These are phyloP conservation scores for Wickerhamomyces strasburgensis DNA, from an alignment of 805 yeast species.

Conservation along the genomic window DNA sequence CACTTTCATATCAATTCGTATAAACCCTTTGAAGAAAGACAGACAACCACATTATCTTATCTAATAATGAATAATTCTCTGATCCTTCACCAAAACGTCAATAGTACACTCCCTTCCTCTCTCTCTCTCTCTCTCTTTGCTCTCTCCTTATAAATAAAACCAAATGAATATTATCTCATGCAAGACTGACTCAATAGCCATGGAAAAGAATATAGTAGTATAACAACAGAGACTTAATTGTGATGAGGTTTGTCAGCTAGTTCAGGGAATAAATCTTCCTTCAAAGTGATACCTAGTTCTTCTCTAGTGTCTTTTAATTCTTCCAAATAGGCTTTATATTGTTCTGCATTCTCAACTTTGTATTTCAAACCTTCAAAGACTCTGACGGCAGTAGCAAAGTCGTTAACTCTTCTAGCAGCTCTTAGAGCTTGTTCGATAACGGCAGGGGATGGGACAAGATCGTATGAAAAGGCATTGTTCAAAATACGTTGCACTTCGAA, in stretches of 20 bases:
- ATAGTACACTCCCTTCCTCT: background rate
- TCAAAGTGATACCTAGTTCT: conserved; percentile 88
- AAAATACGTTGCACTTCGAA: conserved; percentile 90
- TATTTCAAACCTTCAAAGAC: conserved; percentile 95
- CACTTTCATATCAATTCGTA: background rate
- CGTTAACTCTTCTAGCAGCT: conserved; percentile 99
- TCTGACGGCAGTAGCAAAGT: conserved; percentile 97
- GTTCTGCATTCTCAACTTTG: conserved; percentile 92
- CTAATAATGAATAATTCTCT: no score
- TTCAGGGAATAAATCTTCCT: conserved; percentile 75
- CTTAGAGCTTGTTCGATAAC: conserved; percentile 93
- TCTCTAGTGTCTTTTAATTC: conserved; percentile 88
- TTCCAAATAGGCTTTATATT: conserved; percentile 92
- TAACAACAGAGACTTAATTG: conserved; percentile 13
- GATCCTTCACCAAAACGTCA: background rate
- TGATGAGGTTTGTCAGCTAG: conserved; percentile 20
- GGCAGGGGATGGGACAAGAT: conserved; percentile 95
- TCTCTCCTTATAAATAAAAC: no score
- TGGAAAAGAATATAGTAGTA: no score
- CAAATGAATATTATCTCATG: no score
- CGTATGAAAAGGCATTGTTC: conserved; percentile 97
- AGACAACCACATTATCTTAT: no score
- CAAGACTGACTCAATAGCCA: no score
- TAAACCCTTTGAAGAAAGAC: no score
- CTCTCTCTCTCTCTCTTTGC: background rate